These are phyloP conservation scores for Phycomyces blakesleeanus DNA, from an alignment of 192 early-diverging fungal genomes.

Conservation along the genomic window DNA sequence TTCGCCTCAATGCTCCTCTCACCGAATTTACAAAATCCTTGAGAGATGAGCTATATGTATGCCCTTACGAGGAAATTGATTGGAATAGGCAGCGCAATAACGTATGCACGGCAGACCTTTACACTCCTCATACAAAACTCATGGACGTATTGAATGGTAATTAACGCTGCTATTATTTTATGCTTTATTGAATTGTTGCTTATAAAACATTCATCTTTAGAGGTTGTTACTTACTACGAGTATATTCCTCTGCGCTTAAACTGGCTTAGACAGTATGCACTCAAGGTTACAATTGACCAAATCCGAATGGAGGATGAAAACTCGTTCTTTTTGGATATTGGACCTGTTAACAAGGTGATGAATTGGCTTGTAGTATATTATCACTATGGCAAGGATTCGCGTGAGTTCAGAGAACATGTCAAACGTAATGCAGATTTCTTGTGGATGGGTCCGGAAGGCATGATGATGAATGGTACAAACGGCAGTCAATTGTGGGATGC, in stretches of 20 bases:
- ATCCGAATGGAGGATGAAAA: constrained; percentile 87
- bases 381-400: constrained; percentile 81
- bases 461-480: constrained; percentile 96
- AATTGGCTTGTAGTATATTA: constrained; percentile 88
- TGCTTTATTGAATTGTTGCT: too few species aligned
- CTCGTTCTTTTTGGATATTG: constrained; percentile 85
- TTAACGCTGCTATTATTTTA: too few species aligned
- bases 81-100: constrained; percentile 84
- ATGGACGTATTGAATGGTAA: constrained; percentile 72
- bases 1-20: constrained; percentile 51
- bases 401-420: constrained; percentile 71
- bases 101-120: constrained; percentile 76
- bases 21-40: constrained; percentile 72
- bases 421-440: constrained; percentile 78
- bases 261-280: constrained; percentile 61
- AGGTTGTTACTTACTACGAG: constrained; percentile 67
- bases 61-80: constrained; percentile 81
- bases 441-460: constrained; percentile 88
- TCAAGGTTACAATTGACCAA: constrained; percentile 74
- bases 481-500: constrained; percentile 98
- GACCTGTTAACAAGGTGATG: constrained; percentile 91
- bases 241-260: constrained; percentile 49
- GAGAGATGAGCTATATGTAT: constrained; percentile 85
- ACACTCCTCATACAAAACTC: constrained; percentile 76
- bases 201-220: too few species aligned